Percentiles rank a stretch among this genome's conserved stretches.
Evolutionary conservation across 768 basidiomycete genomes (phyloP).

Genomic region (Termitomyces sp.): DNA sequence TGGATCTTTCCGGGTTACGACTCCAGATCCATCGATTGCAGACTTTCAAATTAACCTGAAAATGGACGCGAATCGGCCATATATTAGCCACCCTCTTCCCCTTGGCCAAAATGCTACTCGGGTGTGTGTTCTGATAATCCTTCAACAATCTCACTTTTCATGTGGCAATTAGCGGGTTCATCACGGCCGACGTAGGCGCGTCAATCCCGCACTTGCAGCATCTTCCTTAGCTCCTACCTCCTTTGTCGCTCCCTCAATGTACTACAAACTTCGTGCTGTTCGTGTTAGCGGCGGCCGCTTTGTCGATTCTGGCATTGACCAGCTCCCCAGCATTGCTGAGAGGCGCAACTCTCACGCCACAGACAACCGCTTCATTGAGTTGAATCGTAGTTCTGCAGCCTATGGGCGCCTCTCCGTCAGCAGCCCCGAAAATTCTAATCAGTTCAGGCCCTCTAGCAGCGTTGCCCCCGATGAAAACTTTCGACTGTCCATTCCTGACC

Average conservation of each 20-base stretch:
- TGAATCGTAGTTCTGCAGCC: conserved; percentile 52
- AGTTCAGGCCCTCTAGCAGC: conserved; percentile 33
- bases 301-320: conserved; percentile 35
- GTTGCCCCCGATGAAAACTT: conserved; percentile 24
- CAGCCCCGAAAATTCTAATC: conserved; percentile 50
- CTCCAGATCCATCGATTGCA: conserved; percentile 66
- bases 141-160: not conserved
- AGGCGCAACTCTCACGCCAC: conserved; percentile 58
- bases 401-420: conserved; percentile 59
- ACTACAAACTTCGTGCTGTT: conserved; percentile 66
- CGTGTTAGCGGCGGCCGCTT: conserved; percentile 56
- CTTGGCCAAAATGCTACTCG: conserved; percentile 33
- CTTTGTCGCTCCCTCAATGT: conserved; percentile 75
- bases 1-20: conserved; percentile 65
- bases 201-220: conserved; percentile 61
- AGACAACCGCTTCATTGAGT: conserved; percentile 70
- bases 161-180: conserved; percentile 14
- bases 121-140: conserved; percentile 15
- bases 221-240: conserved; percentile 72
- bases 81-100: conserved; percentile 67
- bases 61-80: conserved; percentile 38
- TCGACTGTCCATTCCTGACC: conserved; percentile 46
- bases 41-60: conserved; percentile 46
- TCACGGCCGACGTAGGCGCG: conserved; percentile 38
- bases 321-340: conserved; percentile 45